A percentile compares a stretch with the other conserved stretches of the same genome.
phyloP scores from a whole-genome alignment of 495 filamentous ascomycete species.

The Tetracladium marchalianum region DNA sequence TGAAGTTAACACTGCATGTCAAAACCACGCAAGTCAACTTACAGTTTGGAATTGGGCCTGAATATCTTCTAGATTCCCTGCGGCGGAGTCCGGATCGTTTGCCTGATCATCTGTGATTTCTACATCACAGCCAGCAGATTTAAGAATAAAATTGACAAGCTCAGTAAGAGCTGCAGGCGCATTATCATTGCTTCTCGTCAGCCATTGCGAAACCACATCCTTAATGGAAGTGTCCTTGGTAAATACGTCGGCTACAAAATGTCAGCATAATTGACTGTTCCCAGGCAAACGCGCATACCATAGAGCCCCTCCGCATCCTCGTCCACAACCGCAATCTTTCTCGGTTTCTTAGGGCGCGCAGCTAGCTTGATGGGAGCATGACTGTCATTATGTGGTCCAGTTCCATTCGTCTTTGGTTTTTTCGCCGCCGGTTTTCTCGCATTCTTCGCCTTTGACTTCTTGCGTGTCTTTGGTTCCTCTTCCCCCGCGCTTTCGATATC shows the following conservation, averaged over 20 bases:
- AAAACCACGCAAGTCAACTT: slow-evolving; percentile 12
- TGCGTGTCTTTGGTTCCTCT: slow-evolving; percentile 34
- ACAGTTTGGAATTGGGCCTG: slow-evolving; percentile 72
- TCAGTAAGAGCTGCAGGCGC: slow-evolving; percentile 62
- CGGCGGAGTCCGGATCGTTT: slow-evolving; percentile 71
- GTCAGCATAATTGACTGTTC: slow-evolving; percentile 2
- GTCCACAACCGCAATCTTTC: slow-evolving; percentile 35
- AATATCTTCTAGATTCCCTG: slow-evolving; percentile 58
- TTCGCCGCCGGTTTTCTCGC: slow-evolving; percentile 55
- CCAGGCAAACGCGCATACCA: slow-evolving; percentile 38
- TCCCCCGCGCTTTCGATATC: slow-evolving; percentile 25
- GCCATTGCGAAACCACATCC: slow-evolving; percentile 73
- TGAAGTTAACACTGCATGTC: background rate
- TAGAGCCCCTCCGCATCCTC: slow-evolving; percentile 61
- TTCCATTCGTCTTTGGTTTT: slow-evolving; percentile 65
- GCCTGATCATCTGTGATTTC: slow-evolving; percentile 69
- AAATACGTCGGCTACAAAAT: slow-evolving; percentile 62
- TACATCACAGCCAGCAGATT: slow-evolving; percentile 69
- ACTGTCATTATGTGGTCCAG: slow-evolving; percentile 22
- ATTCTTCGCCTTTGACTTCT: slow-evolving; percentile 28
- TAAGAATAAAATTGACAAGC: slow-evolving; percentile 80
- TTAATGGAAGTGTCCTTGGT: slow-evolving; percentile 57
- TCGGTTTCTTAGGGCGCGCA: slow-evolving; percentile 51
- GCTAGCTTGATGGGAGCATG: slow-evolving; percentile 43
- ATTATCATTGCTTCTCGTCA: slow-evolving; percentile 59